Evolutionary conservation across 148 eudicot genomes (phyloP), one percentile per base, ranked within the genome.

Genomic region (Polygonum maritimum): DNA sequence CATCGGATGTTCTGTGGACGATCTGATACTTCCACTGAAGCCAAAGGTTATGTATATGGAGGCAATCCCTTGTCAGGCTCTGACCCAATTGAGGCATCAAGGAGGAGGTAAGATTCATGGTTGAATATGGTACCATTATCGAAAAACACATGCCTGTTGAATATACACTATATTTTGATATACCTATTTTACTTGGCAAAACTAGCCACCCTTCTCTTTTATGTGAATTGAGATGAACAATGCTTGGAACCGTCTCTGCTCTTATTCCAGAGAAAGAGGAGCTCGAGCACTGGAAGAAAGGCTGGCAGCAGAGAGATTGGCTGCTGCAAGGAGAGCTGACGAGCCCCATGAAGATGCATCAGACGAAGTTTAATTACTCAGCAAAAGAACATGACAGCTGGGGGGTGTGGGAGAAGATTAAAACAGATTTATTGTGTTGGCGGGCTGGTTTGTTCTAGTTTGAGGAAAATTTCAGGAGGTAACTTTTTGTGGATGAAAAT

Each of bases 221-320:
- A 63, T 63, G 4, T 22, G 11, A 63, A 33, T 70, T 38, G 73
- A 70, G 73, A 70, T 26, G 67, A 39, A 41, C 21, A 22, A 57
- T 47, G 21, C 57, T 48, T 45, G 11, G 41, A 31, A 48, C 11
- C 31, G 11, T 45, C 21, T 62, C 19, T 76, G 21, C 40, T 80
- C 69, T 78, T 82, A 67, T 15, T 8, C 69, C 91, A 94, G 98
- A 79, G 97, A 94, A 89, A 86, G 96, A 75, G 98, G 98, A 74
- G 97, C 97, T 77, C 92, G 98, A 76, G 97, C 97, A 62, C 88
- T 94, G 22, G 97, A 94, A 81, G 98, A 94, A 86, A 87, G 98
- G 83, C 80, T 94, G 78, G 92, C 98, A 44, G 84, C 94, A 15
- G 98, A 94, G 83, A 86, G 85, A 74, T 78, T 92, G 78, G 86